These are phyloP conservation scores for Magnaporthiopsis rhizophila DNA, from an alignment of 2,329 filamentous ascomycete species.

Conservation along the genomic window DNA sequence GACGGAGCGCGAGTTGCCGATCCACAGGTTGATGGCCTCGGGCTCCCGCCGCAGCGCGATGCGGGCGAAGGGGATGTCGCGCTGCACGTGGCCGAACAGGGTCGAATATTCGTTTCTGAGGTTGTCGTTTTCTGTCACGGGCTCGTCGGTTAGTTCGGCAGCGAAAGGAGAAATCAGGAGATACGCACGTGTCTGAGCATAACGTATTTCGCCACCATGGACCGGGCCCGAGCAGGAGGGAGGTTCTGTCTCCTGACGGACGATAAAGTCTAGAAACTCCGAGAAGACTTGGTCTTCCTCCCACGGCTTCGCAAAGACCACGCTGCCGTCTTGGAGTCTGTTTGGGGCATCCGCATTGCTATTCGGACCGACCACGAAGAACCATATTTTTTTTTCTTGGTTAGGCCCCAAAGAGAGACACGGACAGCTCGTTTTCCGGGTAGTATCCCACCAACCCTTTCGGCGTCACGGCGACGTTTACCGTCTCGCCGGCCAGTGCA, in stretches of 20 bases:
- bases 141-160: not conserved
- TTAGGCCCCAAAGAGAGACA: not conserved
- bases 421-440: not conserved
- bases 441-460: conserved; percentile 39
- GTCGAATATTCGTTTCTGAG: conserved; percentile 62
- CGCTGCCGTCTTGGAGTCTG: conserved; percentile 21
- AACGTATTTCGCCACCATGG: conserved; percentile 46
- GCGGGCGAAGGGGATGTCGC: conserved; percentile 61
- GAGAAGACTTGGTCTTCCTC: conserved; percentile 57
- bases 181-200: conserved; percentile 64
- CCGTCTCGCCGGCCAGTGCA: conserved; percentile 44
- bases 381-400: not conserved
- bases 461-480: conserved; percentile 75
- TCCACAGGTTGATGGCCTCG: conserved; percentile 78
- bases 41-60: conserved; percentile 58
- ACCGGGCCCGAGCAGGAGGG: conserved; percentile 13
- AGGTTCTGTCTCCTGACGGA: conserved; percentile 42
- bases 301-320: conserved; percentile 63
- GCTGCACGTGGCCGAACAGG: conserved; percentile 56
- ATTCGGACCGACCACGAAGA: not conserved
- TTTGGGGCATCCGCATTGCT: conserved; percentile 47
- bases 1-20: conserved; percentile 61
- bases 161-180: conserved; percentile 1
- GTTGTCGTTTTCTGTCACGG: conserved; percentile 64
- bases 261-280: conserved; percentile 54